Evolutionary conservation across 148 eudicot genomes (phyloP), one percentile per base, ranked within the genome.

Genomic region (Polygonum maritimum): DNA sequence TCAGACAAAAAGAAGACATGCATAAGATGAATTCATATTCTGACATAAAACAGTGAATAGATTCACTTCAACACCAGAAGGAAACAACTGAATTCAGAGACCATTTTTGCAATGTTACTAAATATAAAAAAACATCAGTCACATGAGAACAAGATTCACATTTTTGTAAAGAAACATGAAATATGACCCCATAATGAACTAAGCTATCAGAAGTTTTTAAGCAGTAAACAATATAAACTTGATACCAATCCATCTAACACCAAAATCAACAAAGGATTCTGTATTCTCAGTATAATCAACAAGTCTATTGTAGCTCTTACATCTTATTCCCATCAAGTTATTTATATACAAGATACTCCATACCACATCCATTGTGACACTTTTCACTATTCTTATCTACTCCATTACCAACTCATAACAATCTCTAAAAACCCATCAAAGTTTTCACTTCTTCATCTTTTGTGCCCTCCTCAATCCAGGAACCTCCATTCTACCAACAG

Each of bases 401-500:
- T 54, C 21, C 26, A n/a, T 4, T n/a, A 54, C 60, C 9, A 44
- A 44, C 0, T 26, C 31, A 26, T 7, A 44, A 44, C 0, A 44
- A 44, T 44, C 47, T 6, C 47, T 44, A 44, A 44, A 7, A 44
- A 7, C 47, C 47, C 47, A 54, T 5, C 10, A n/a, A n/a, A 19
- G 26, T 18, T 44, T 44, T 54, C 60, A 89, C 79, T 90, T 92
- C 87, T 92, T 92, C 76, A 88, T 83, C 92, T 87, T 92, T 63
- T 88, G 82, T 74, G 76, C 7, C 76, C 84, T 92, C 77, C 82
- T 84, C 12, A 89, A 90, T 22, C 98, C 98, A 0, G 87, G 87
- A 78, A 92, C 96, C 80, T 90, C 98, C 96, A 92, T 89, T 74
- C 87, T 86, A 35, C 98, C 98, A 69, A 90, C 84, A 71, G 92